Conservation (phyloP, 768 basidiomycete genomes). For the Lactarius akahatsu region DNA sequence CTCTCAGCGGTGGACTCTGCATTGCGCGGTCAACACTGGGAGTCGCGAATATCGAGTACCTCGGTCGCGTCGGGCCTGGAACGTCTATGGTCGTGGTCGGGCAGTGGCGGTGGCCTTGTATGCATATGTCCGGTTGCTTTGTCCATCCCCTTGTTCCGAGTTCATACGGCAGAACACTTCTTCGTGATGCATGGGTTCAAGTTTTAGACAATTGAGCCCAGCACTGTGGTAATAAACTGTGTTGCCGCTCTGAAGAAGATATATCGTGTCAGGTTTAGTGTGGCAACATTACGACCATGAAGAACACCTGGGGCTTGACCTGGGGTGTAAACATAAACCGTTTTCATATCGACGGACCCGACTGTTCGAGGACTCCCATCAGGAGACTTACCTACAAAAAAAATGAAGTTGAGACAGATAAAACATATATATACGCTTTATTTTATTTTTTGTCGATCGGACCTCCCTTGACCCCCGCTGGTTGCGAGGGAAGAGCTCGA, state of each 20-base stretch:
- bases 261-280: not conserved
- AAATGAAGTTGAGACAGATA: no score
- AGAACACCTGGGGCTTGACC: not conserved
- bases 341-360: no score
- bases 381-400: no score
- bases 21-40: not conserved
- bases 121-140: not conserved
- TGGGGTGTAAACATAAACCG: not conserved
- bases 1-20: not conserved
- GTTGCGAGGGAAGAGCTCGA: not conserved
- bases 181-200: not conserved
- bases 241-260: not conserved
- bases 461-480: not conserved
- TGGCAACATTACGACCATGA: not conserved
- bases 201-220: not conserved
- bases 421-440: no score
- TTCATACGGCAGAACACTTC: not conserved
- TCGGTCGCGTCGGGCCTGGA: not conserved
- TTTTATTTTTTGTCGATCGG: no score
- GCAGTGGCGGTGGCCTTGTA: not conserved
- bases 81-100: not conserved
- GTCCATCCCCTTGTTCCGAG: not conserved
- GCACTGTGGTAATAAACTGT: not conserved
- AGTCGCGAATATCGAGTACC: not conserved
- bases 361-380: no score